Evolutionary conservation across 1,139 yeast species (phyloP).

Genomic region (Candida labiduridarum): DNA sequence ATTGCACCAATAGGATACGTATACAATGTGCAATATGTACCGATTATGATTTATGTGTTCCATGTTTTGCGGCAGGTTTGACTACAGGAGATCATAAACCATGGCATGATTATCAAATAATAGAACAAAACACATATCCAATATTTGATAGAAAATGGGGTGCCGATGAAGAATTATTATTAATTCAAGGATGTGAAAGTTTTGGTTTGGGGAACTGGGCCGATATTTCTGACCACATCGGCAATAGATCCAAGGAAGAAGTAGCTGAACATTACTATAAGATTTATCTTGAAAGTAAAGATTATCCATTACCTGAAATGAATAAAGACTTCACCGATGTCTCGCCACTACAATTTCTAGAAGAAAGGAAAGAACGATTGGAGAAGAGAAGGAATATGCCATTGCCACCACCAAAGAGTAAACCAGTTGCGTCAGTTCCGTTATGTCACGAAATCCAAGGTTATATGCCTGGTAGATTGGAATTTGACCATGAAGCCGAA

Average conservation of each 20-base stretch:
- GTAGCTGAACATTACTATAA: constrained; percentile 80
- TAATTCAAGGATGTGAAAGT: constrained; percentile 90
- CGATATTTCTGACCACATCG: constrained; percentile 92
- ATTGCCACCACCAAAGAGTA: constrained; percentile 75
- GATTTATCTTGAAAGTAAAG: constrained; percentile 65
- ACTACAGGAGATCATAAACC: constrained; percentile 88
- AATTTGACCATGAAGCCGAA: constrained; percentile 94
- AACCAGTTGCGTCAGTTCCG: constrained; percentile 91
- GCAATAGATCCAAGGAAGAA: constrained; percentile 89
- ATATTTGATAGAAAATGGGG: constrained; percentile 94
- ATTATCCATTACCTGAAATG: constrained; percentile 84
- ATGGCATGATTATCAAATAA: constrained; percentile 87
- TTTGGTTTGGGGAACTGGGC: constrained; percentile 97
- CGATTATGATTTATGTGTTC: constrained; percentile 95
- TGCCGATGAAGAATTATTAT: constrained; percentile 90
- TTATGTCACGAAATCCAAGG: constrained; percentile 97
- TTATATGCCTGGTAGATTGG: constrained; percentile 97
- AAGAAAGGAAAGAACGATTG: constrained; percentile 67
- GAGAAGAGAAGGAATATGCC: constrained; percentile 71
- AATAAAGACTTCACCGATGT: constrained; percentile 64
- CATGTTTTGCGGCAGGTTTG: constrained; percentile 88
- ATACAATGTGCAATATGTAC: constrained; percentile 89
- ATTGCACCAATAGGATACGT: constrained; percentile 89
- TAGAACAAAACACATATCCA: constrained; percentile 95
- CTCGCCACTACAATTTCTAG: constrained; percentile 69